These are phyloP conservation scores for Penicillium sp. DNA, from an alignment of 2,329 filamentous ascomycete genomes.

Conservation along the genomic window DNA sequence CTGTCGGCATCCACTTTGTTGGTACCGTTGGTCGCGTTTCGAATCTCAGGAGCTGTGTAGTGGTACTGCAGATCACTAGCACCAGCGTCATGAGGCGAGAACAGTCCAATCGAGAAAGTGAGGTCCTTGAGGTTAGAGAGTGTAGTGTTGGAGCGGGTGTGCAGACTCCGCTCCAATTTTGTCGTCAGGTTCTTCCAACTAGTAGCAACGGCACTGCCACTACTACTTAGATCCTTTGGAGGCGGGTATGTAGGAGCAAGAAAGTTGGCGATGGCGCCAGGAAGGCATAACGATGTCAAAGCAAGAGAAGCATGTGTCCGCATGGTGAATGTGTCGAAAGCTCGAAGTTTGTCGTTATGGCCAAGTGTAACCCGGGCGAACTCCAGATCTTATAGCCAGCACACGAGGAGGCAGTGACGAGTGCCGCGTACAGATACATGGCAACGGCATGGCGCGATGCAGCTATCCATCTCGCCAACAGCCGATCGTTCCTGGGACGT, in stretches of 20 bases:
- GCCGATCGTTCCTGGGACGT: background rate
- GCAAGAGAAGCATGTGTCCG: conserved; percentile 2
- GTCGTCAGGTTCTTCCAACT: conserved; percentile 42
- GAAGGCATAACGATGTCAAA: conserved; percentile 11
- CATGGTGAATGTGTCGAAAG: conserved; percentile 3
- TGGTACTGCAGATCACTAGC: conserved; percentile 42
- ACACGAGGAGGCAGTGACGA: background rate
- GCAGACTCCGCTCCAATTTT: conserved; percentile 24
- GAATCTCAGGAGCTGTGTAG: conserved; percentile 40
- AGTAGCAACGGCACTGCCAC: conserved; percentile 36
- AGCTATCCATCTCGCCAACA: background rate
- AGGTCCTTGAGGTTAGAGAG: conserved; percentile 32
- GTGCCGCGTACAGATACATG: background rate
- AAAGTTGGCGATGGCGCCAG: conserved; percentile 23
- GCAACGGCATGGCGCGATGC: background rate
- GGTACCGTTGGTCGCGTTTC: conserved; percentile 35
- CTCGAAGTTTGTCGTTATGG: background rate
- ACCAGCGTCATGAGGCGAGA: conserved; percentile 43
- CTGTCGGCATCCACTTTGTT: conserved; percentile 47
- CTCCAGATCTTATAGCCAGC: background rate
- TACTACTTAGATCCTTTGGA: conserved; percentile 40
- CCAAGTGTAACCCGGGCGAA: background rate
- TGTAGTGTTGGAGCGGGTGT: conserved; percentile 22
- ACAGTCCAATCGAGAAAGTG: conserved; percentile 48
- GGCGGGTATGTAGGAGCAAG: conserved; percentile 41